A percentile compares a stretch with the other conserved stretches of the same genome.
Evolutionary conservation across 495 filamentous ascomycete species (phyloP).

Genomic region (Daldinia concentrica): DNA sequence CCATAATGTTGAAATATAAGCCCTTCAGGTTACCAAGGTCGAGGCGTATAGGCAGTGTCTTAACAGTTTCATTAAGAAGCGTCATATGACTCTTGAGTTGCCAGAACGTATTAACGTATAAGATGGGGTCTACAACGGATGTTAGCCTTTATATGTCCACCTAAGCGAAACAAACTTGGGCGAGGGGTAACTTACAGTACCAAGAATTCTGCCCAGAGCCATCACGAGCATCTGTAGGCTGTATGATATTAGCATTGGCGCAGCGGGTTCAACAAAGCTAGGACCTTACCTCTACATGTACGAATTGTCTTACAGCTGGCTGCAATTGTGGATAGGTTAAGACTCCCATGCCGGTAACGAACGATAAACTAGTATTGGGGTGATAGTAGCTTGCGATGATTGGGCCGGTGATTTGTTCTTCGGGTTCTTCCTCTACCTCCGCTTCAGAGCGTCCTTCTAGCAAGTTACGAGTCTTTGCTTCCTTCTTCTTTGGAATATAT

Average conservation of each 20-base stretch:
- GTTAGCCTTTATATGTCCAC: constrained; percentile 9
- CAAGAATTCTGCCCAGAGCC: constrained; percentile 86
- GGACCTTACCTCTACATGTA: constrained; percentile 70
- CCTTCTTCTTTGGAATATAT: constrained; percentile 91
- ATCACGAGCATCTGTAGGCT: constrained; percentile 74
- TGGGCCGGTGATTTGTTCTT: constrained; percentile 66
- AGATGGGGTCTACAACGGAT: constrained; percentile 67
- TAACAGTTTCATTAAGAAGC: constrained; percentile 90
- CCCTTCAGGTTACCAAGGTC: constrained; percentile 81
- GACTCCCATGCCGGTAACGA: constrained; percentile 82
- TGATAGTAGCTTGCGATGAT: constrained; percentile 89
- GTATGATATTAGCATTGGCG: constrained; percentile 26
- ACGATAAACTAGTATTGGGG: constrained; percentile 88
- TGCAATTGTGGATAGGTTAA: constrained; percentile 72
- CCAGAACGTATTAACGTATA: constrained; percentile 97
- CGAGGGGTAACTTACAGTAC: constrained; percentile 71
- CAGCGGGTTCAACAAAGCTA: not conserved
- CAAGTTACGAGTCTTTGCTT: constrained; percentile 87
- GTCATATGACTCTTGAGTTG: constrained; percentile 91
- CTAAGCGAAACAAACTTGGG: not conserved
- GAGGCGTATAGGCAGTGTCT: constrained; percentile 82
- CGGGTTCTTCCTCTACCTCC: constrained; percentile 56
- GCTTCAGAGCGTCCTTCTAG: constrained; percentile 67
- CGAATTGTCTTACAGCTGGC: constrained; percentile 76
- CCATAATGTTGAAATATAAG: constrained; percentile 90